phyloP scores from a whole-genome alignment of 305 asterid species.

The Rubia tinctorum region DNA sequence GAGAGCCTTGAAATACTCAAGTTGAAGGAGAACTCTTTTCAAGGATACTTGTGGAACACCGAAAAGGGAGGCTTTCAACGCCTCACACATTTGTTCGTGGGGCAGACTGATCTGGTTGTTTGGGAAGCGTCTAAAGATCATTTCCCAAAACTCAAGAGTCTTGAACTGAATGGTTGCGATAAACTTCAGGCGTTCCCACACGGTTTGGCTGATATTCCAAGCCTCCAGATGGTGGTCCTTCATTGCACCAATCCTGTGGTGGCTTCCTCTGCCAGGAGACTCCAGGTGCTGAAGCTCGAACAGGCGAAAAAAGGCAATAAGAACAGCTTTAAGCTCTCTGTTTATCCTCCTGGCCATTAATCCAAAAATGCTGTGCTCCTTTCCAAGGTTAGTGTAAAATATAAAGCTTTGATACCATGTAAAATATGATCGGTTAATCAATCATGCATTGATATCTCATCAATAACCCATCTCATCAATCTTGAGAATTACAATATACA shows the following conservation, averaged over 20 bases:
- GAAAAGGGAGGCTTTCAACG: slow-evolving; percentile 17
- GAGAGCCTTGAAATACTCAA: slow-evolving; percentile 39
- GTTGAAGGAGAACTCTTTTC: slow-evolving; percentile 35
- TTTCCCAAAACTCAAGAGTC: slow-evolving; percentile 33
- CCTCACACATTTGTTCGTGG: slow-evolving; percentile 34
- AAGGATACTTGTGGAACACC: slow-evolving; percentile 29
- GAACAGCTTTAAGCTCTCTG: neutral
- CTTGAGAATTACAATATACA: no score
- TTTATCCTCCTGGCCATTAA: neutral
- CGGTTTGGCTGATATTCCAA: neutral
- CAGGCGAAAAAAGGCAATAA: neutral
- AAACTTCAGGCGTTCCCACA: neutral
- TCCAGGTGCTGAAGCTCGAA: slow-evolving; percentile 1
- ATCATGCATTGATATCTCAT: no score
- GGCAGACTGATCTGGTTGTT: slow-evolving; percentile 16
- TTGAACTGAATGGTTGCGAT: slow-evolving; percentile 31
- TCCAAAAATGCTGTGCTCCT: neutral
- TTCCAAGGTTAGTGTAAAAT: neutral
- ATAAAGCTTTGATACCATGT: no score
- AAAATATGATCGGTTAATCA: no score
- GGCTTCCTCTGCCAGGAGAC: slow-evolving; percentile 1
- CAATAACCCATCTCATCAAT: no score
- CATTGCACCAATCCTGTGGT: neutral
- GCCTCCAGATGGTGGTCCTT: neutral
- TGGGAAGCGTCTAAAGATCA: slow-evolving; percentile 34